Base-by-base conservation (phyloP, 345 rosid genomes). In the Gossypium australe region DNA sequence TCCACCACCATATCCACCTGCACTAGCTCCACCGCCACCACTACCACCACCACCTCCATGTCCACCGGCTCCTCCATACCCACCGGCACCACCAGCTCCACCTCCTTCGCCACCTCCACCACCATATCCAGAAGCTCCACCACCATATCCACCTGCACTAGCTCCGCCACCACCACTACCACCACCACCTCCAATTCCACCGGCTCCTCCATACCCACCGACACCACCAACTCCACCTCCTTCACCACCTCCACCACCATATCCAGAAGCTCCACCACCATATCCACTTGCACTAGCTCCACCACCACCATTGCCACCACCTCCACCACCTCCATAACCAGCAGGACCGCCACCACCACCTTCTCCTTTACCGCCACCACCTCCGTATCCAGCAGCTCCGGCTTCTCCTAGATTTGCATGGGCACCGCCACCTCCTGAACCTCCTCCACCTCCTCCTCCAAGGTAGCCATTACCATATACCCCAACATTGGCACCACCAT, bases 371-470 rank as follows among this genome's bases (percentile, higher is more conserved):
- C 59, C 82, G 11, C 51, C 29, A 2, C 82, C 85, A 56, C 72
- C 70, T 0, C 83, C 86, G 3, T 73, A 45, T 18, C 86, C 56
- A 13, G 11, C 61, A 22, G 82, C 90, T 8, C 77, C 82, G 11
- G 4, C 9, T 59, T 56, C 77, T 73, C 76, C 76, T 10, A 62
- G 9, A 45, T 5, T 14, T 74, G 18, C 76, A 61, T 72, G 17
- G 2, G 63, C 67, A 7, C 61, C 58, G 2, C 82, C 88, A 56
- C 11, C 16, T 58, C 62, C 62, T 22, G 34, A 3, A 4, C 63
- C 63, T 25, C 63, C 63, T 34, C 1, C 83, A 5, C 41, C 83
- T 45, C 43, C 75, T 53, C 75, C 65, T 38, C n/a, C 75, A 45
- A 7, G 34, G 18, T 2, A 34, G 17, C 68, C 78, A 44, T 24